Evolutionary conservation across 805 yeast genomes (phyloP).

Genomic region (Cyberlindnera mississippiensis): DNA sequence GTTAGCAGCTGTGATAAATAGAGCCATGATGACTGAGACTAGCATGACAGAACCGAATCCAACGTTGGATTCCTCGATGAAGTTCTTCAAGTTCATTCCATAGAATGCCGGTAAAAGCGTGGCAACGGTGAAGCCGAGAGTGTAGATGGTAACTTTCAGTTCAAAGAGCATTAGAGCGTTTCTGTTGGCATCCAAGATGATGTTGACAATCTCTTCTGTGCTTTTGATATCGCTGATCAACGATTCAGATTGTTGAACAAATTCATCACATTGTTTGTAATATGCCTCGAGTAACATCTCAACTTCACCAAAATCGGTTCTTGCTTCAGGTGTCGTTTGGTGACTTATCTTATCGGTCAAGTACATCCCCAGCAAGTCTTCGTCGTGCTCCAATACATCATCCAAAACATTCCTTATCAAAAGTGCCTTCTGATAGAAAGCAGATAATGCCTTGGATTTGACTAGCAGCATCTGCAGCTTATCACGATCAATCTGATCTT

Average conservation of each 20-base stretch:
- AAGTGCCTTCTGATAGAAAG: conserved; percentile 69
- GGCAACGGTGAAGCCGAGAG: conserved; percentile 82
- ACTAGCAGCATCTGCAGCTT: conserved; percentile 69
- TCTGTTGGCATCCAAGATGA: conserved; percentile 86
- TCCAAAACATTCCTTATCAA: conserved; percentile 79
- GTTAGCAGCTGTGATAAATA: conserved; percentile 49
- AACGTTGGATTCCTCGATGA: conserved; percentile 59
- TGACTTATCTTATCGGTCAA: conserved; percentile 41
- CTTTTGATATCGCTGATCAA: conserved; percentile 78
- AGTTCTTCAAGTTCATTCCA: conserved; percentile 82
- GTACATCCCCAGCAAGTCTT: conserved; percentile 78
- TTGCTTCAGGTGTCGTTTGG: conserved; percentile 10
- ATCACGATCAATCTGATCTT: conserved; percentile 74
- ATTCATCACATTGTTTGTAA: conserved; percentile 88
- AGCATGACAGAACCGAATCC: conserved; percentile 61
- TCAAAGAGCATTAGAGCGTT: conserved; percentile 87
- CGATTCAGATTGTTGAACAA: conserved; percentile 86
- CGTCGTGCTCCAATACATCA: conserved; percentile 82
- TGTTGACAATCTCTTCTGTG: conserved; percentile 90
- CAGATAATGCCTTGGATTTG: conserved; percentile 64
- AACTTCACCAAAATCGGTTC: conserved; percentile 58
- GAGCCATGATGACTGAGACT: conserved; percentile 50
- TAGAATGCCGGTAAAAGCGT: conserved; percentile 83
- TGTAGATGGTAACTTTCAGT: conserved; percentile 75
- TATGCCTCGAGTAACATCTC: conserved; percentile 88